These are phyloP conservation scores for Isabelozyma rhagii DNA, from an alignment of 805 yeast species.

Conservation along the genomic window DNA sequence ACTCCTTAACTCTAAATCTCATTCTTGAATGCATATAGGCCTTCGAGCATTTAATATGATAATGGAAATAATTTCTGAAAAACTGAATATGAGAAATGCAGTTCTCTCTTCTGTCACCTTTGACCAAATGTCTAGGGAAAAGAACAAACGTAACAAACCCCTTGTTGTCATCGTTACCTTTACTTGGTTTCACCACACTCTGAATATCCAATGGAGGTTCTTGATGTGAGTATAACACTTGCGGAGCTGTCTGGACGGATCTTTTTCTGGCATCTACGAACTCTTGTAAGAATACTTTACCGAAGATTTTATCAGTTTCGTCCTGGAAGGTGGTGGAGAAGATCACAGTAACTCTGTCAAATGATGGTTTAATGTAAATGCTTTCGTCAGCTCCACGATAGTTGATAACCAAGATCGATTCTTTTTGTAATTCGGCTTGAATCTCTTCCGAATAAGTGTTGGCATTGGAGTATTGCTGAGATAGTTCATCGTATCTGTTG, in stretches of 20 bases:
- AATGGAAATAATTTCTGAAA: slow-evolving; percentile 96
- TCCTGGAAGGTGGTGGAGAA: slow-evolving; percentile 94
- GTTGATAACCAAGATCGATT: slow-evolving; percentile 64
- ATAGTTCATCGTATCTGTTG: slow-evolving; percentile 67
- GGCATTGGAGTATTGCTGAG: slow-evolving; percentile 42
- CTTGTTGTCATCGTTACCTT: slow-evolving; percentile 39
- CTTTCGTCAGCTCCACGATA: slow-evolving; percentile 88
- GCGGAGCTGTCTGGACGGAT: slow-evolving; percentile 97
- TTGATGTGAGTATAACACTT: slow-evolving; percentile 83
- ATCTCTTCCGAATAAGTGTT: slow-evolving; percentile 44
- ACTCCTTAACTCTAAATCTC: slow-evolving; percentile 93
- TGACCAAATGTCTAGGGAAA: slow-evolving; percentile 73
- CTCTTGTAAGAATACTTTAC: slow-evolving; percentile 87
- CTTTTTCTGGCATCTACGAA: slow-evolving; percentile 95
- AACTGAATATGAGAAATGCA: slow-evolving; percentile 88
- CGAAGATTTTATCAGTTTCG: slow-evolving; percentile 91
- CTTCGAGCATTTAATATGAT: slow-evolving; percentile 96
- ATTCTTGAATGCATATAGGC: slow-evolving; percentile 98
- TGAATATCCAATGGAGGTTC: slow-evolving; percentile 87
- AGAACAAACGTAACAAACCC: slow-evolving; percentile 66
- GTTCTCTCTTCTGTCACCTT: slow-evolving; percentile 69
- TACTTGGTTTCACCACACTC: slow-evolving; percentile 24
- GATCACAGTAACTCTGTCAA: slow-evolving; percentile 94
- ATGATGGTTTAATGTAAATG: slow-evolving; percentile 85
- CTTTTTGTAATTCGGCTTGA: slow-evolving; percentile 43